Evolutionary conservation across 2,329 filamentous ascomycete species (phyloP).

Genomic region (Trichoderma polysporum): DNA sequence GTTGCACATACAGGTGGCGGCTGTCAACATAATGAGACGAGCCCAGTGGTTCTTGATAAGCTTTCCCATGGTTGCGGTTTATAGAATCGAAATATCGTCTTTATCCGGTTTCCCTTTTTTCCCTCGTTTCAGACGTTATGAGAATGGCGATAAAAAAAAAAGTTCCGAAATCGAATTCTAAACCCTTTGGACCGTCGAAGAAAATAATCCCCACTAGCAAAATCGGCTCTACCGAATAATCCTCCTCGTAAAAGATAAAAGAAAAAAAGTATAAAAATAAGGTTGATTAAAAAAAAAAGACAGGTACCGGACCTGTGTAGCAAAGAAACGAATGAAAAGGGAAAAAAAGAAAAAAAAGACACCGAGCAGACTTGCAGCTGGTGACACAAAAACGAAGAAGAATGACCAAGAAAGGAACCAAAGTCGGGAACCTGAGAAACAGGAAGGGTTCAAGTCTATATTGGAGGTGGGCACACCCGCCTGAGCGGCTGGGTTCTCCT

Average conservation of each 20-base stretch:
- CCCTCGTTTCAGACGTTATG: not conserved
- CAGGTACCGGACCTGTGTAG: slow-evolving; percentile 53
- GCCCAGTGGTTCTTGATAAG: slow-evolving; percentile 99
- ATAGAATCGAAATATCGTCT: not conserved
- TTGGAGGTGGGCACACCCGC: slow-evolving; percentile 19
- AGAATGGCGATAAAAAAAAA: not conserved
- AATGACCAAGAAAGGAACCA: slow-evolving; percentile 16
- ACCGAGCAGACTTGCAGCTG: slow-evolving; percentile 16
- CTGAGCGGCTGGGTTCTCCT: slow-evolving; percentile 15
- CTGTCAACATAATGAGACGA: slow-evolving; percentile 85
- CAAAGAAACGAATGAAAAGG: slow-evolving; percentile 22
- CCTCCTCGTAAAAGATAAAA: slow-evolving; percentile 21
- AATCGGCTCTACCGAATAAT: slow-evolving; percentile 31
- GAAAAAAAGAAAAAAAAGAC: slow-evolving; percentile 26
- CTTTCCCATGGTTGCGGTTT: slow-evolving; percentile 71
- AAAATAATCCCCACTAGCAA: slow-evolving; percentile 15
- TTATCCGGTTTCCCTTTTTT: not conserved
- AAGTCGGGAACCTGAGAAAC: not conserved
- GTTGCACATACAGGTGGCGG: slow-evolving; percentile 66
- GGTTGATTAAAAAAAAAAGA: slow-evolving; percentile 33
- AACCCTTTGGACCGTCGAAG: not conserved
- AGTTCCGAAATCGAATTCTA: not conserved
- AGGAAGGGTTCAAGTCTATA: slow-evolving; percentile 15
- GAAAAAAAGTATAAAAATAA: slow-evolving; percentile 2
- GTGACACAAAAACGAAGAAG: slow-evolving; percentile 13